Conservation (phyloP, 2,329 filamentous ascomycete species). For the Aspergillus latus region DNA sequence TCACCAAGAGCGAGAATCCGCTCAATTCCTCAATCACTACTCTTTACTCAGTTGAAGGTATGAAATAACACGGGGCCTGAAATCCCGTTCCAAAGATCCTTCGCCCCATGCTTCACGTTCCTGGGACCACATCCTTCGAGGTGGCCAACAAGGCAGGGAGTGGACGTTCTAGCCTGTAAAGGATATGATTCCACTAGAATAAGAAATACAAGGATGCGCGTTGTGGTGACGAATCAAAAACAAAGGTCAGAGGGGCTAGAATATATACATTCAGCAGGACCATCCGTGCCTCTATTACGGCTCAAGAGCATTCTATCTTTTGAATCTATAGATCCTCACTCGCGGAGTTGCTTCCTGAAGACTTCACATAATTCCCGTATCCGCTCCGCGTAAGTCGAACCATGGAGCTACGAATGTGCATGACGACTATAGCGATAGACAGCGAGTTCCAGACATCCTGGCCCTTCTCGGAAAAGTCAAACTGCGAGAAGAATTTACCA, state of each 20-base stretch:
- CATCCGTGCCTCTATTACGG: neutral
- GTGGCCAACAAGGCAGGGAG: too few species aligned
- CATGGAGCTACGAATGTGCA: slow-evolving; percentile 55
- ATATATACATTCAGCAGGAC: neutral
- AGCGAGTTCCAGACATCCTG: slow-evolving; percentile 63
- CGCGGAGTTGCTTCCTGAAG: neutral
- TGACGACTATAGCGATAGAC: slow-evolving; percentile 56
- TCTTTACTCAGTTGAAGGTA: too few species aligned
- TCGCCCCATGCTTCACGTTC: too few species aligned
- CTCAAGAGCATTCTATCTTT: too few species aligned
- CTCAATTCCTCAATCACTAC: too few species aligned
- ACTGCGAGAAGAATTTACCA: slow-evolving; percentile 48
- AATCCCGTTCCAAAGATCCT: too few species aligned
- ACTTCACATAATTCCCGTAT: slow-evolving; percentile 18
- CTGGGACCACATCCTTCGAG: too few species aligned
- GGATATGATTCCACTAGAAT: neutral
- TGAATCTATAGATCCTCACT: slow-evolving; percentile 20
- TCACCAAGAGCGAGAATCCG: too few species aligned
- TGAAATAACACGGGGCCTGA: too few species aligned
- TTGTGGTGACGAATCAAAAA: neutral
- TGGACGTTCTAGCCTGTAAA: too few species aligned
- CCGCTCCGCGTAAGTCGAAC: slow-evolving; percentile 42
- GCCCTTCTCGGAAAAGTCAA: slow-evolving; percentile 53
- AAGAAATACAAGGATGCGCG: neutral
- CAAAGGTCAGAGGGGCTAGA: neutral